Conservation (phyloP, 768 basidiomycete genomes). For the Lepiota brunneoincarnata region DNA sequence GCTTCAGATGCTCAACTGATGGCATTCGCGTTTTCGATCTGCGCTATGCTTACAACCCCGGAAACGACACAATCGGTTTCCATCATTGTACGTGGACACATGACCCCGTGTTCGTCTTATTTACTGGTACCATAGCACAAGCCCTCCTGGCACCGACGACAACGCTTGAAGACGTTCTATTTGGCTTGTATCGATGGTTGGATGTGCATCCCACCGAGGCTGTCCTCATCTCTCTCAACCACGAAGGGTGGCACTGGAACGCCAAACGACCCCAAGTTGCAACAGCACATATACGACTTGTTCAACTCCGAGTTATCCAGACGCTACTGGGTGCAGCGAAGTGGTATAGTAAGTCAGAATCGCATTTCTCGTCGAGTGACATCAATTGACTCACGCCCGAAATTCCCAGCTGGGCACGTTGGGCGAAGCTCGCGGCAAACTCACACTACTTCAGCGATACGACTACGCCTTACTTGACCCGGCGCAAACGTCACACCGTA, state of each 20-base stretch:
- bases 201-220: constrained; percentile 50
- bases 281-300: constrained; percentile 38
- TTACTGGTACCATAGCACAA: constrained; percentile 21
- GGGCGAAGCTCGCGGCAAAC: constrained; percentile 49
- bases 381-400: background rate
- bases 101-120: background rate
- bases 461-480: constrained; percentile 37
- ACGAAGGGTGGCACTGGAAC: constrained; percentile 46
- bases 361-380: background rate
- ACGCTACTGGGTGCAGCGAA: constrained; percentile 46
- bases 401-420: constrained; percentile 40
- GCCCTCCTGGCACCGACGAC: constrained; percentile 45
- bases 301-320: constrained; percentile 35
- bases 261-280: constrained; percentile 37
- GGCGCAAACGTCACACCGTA: constrained; percentile 30
- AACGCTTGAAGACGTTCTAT: constrained; percentile 46
- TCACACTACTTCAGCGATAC: constrained; percentile 49
- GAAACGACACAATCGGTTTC: constrained; percentile 48
- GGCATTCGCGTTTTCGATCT: constrained; percentile 51
- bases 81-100: constrained; percentile 35
- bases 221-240: constrained; percentile 47
- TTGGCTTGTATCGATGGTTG: constrained; percentile 50
- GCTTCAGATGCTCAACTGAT: constrained; percentile 42
- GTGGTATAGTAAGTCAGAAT: constrained; percentile 32
- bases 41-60: constrained; percentile 47